phyloP scores from a whole-genome alignment of 2,329 filamentous ascomycete genomes.

The Fusarium pseudoanthophilum region DNA sequence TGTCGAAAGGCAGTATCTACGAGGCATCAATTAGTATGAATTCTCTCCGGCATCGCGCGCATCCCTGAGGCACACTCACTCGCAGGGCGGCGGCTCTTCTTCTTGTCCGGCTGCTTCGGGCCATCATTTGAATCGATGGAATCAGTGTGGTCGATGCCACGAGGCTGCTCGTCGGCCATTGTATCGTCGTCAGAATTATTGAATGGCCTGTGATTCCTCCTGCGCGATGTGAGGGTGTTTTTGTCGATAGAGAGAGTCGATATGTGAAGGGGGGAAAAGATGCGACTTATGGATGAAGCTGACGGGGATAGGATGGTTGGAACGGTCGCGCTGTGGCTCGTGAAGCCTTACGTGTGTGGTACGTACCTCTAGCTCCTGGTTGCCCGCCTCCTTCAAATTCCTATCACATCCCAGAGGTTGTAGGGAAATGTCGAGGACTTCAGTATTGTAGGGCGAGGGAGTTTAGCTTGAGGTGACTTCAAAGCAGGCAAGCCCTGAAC shows the following conservation, averaged over 20 bases:
- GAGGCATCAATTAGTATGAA: conserved; percentile 32
- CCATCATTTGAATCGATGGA: conserved; percentile 67
- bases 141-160: conserved; percentile 59
- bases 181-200: conserved; percentile 39
- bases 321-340: conserved; percentile 30
- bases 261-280: conserved; percentile 15
- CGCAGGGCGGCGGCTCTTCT: conserved; percentile 90
- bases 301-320: conserved; percentile 22
- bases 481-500: background rate
- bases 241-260: conserved; percentile 14
- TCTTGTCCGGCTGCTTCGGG: conserved; percentile 72
- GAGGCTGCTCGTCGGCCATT: conserved; percentile 60
- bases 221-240: conserved; percentile 26
- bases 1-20: conserved; percentile 96
- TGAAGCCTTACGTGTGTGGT: conserved; percentile 35
- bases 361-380: conserved; percentile 7
- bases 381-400: background rate
- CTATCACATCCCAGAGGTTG: background rate
- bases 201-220: background rate
- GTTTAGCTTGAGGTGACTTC: background rate
- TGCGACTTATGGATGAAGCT: conserved; percentile 32
- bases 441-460: background rate
- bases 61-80: conserved; percentile 65
- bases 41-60: background rate
- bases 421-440: background rate